These are phyloP conservation scores for Neckera pumila DNA, from an alignment of 225 moss, liverwort and hornwort species.

Conservation along the genomic window DNA sequence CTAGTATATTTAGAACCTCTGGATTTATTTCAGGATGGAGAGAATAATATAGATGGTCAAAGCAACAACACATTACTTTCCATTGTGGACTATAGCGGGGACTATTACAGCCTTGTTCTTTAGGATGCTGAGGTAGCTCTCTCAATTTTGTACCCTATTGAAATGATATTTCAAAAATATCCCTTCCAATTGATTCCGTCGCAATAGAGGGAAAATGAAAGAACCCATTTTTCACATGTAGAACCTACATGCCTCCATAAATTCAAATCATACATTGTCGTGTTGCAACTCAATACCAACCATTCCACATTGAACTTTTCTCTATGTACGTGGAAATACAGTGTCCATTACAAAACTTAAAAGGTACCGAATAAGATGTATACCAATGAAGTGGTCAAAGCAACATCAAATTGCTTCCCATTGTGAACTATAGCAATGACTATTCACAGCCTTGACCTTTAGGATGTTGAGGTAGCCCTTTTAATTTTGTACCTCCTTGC, in stretches of 20 bases:
- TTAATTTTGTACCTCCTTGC: rapidly evolving
- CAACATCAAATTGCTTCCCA: neutral
- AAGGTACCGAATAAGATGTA: neutral
- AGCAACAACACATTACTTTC: too few relatives aligned
- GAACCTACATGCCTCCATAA: neutral
- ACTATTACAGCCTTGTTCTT: too few relatives aligned
- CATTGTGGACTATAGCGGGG: too few relatives aligned
- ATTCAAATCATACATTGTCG: neutral
- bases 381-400: neutral
- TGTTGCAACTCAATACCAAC: neutral
- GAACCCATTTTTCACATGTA: neutral
- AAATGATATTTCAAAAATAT: neutral
- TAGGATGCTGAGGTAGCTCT: too few relatives aligned
- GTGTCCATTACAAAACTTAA: neutral
- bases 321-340: too few relatives aligned
- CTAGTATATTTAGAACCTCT: too few relatives aligned
- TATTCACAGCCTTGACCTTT: neutral
- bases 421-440: rapidly evolving
- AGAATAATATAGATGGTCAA: too few relatives aligned
- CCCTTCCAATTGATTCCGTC: neutral
- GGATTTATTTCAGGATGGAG: too few relatives aligned
- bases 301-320: too few relatives aligned
- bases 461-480: neutral
- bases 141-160: neutral
- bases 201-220: rapidly evolving